phyloP scores from a whole-genome alignment of 306 rosid genomes.

The Cucumis cinereus region DNA sequence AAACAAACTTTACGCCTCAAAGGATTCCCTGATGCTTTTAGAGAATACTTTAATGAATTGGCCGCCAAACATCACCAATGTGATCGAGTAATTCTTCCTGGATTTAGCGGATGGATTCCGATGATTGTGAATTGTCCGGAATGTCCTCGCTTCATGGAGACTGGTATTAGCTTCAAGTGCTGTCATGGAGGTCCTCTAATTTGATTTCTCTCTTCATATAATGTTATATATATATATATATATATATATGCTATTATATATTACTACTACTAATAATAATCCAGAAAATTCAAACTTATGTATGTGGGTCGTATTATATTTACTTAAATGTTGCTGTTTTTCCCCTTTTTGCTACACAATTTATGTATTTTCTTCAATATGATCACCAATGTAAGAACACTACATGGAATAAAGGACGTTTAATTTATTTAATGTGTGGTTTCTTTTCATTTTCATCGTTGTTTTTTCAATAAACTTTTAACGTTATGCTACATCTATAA shows the following conservation, averaged over 20 bases:
- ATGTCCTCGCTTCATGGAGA: constrained; percentile 8
- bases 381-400: no score
- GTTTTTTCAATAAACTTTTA: no score
- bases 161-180: constrained; percentile 1
- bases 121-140: constrained; percentile 17
- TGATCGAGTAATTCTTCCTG: not conserved
- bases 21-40: constrained; percentile 16
- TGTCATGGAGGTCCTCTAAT: not conserved
- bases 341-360: no score
- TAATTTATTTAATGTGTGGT: no score
- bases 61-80: not conserved
- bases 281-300: not conserved
- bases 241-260: not conserved
- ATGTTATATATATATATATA: no score
- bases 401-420: no score
- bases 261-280: not conserved
- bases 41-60: constrained; percentile 11
- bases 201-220: not conserved
- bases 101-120: constrained; percentile 19
- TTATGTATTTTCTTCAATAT: no score
- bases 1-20: not conserved
- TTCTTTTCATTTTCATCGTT: no score
- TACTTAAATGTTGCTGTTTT: no score
- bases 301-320: no score
- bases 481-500: no score